Percentiles rank a stretch among this genome's conserved stretches.
Evolutionary conservation across 805 yeast genomes (phyloP).

Genomic region (Nakazawaea ishiwadae): DNA sequence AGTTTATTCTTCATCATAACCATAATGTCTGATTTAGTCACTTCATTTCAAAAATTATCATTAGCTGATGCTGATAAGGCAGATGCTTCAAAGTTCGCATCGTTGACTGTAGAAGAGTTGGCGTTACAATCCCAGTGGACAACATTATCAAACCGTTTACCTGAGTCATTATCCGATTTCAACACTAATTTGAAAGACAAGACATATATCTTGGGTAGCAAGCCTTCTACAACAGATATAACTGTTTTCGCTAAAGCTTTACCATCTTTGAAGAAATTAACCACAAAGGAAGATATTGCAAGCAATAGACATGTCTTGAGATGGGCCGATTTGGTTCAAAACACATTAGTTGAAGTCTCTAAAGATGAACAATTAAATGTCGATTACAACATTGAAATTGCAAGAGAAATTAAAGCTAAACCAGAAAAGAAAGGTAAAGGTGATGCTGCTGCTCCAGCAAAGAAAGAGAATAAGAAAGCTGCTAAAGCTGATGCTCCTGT

Average conservation of each 20-base stretch:
- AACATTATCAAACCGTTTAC: constrained; percentile 63
- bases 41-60: constrained; percentile 25
- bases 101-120: constrained; percentile 29
- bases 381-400: constrained; percentile 57
- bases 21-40: constrained; percentile 18
- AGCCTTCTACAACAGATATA: constrained; percentile 68
- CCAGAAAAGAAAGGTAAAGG: constrained; percentile 23
- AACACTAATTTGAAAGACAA: constrained; percentile 64
- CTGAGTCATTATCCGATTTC: constrained; percentile 49
- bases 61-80: constrained; percentile 21
- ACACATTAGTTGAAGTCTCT: constrained; percentile 50
- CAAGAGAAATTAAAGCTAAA: constrained; percentile 37
- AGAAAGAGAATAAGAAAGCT: constrained; percentile 20
- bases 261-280: constrained; percentile 56
- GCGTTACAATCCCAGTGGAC: constrained; percentile 79
- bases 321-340: constrained; percentile 89
- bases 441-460: constrained; percentile 16
- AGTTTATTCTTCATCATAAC: neutral
- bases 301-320: constrained; percentile 79
- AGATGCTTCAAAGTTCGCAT: constrained; percentile 22
- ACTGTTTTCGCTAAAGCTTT: constrained; percentile 61
- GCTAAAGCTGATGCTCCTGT: constrained; percentile 7
- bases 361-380: constrained; percentile 49
- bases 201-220: constrained; percentile 68
- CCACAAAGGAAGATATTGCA: constrained; percentile 49